phyloP scores from a whole-genome alignment of 306 rosid genomes.

The Adenanthera pavonina region DNA sequence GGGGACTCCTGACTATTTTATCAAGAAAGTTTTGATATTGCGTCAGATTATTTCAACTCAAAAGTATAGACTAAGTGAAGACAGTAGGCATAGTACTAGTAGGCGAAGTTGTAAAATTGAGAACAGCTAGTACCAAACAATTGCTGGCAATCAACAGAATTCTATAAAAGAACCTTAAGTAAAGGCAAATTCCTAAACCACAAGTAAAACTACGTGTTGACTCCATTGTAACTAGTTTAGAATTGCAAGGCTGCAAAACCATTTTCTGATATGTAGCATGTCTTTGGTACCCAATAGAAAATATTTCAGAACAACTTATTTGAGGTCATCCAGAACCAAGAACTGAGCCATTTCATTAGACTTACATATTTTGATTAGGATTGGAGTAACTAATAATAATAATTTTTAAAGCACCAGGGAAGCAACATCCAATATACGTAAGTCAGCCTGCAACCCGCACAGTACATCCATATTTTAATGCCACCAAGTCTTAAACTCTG shows the following conservation, averaged over 20 bases:
- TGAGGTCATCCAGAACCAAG: constrained; percentile 7
- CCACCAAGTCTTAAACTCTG: background rate
- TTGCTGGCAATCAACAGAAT: constrained; percentile 28
- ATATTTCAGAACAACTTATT: constrained; percentile 19
- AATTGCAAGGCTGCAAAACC: constrained; percentile 18
- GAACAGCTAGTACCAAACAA: background rate
- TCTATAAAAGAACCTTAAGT: background rate
- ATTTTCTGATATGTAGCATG: background rate
- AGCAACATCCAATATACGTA: background rate
- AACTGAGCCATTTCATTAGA: constrained; percentile 3
- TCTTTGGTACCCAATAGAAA: constrained; percentile 23
- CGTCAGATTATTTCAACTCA: background rate
- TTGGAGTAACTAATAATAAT: background rate
- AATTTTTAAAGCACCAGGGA: background rate
- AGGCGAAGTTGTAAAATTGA: constrained; percentile 2
- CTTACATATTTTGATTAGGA: background rate
- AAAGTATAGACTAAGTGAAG: background rate
- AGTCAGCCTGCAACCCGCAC: background rate
- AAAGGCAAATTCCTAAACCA: constrained; percentile 4
- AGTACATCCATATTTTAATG: too few relatives aligned
- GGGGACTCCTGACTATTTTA: background rate
- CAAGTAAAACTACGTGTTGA: constrained; percentile 6
- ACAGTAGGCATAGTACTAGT: background rate
- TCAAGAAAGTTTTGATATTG: background rate
- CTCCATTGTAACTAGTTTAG: constrained; percentile 18